Conservation (phyloP, 306 rosid genomes). For the Cucurbita argyrosperma region DNA sequence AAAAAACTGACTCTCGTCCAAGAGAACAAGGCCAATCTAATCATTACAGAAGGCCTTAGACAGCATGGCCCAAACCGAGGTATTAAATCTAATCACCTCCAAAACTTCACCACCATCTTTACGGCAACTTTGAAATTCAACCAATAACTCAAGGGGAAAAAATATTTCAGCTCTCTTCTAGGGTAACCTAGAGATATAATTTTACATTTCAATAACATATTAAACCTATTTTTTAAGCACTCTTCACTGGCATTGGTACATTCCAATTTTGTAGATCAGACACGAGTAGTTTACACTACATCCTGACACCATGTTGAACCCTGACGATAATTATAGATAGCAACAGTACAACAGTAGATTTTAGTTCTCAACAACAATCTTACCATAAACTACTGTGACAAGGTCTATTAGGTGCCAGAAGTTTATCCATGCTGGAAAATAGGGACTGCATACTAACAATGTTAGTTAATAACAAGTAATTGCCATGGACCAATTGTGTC, state of each 20-base stretch:
- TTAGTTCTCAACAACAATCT: conserved; percentile 12
- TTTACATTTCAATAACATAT: neutral
- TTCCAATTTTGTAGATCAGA: neutral
- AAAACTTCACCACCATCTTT: neutral
- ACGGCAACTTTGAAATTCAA: neutral
- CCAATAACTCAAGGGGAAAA: neutral
- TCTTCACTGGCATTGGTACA: neutral
- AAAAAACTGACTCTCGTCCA: neutral
- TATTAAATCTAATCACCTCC: neutral
- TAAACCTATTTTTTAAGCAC: neutral
- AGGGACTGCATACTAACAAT: conserved; percentile 41
- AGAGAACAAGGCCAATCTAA: neutral
- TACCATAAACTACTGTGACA: conserved; percentile 91
- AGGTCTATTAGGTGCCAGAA: conserved; percentile 67
- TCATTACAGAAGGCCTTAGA: neutral
- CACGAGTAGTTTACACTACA: neutral
- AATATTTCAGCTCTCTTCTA: neutral
- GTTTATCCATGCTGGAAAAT: conserved; percentile 70
- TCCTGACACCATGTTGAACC: neutral
- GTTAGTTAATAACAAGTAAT: neutral
- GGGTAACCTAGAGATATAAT: neutral
- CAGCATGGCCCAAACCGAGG: neutral
- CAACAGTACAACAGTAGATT: neutral
- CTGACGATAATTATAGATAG: neutral
- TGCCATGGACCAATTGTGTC: neutral